A percentile compares a stretch with the other conserved stretches of the same genome.
Conservation (phyloP, 352 stramenopile species). For the Globisporangium nunn region DNA sequence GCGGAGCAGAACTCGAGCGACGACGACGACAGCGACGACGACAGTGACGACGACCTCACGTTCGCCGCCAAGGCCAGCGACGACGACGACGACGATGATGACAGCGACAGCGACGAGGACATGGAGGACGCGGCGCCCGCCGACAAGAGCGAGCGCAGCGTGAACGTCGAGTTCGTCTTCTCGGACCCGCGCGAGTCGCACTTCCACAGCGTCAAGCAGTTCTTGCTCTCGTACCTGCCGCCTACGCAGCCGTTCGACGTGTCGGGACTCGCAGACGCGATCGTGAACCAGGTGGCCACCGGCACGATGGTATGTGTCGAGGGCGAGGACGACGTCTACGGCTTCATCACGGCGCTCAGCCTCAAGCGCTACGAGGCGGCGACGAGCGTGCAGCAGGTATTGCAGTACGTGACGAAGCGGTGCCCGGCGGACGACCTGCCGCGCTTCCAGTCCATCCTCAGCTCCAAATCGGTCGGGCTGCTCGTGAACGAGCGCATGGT, state of each 20-base stretch:
- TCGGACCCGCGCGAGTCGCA: constrained; percentile 70
- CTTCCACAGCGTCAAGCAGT: constrained; percentile 87
- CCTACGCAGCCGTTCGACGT: constrained; percentile 74
- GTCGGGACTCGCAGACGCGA: constrained; percentile 66
- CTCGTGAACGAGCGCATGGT: constrained; percentile 83
- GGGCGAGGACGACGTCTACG: constrained; percentile 75
- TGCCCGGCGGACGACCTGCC: constrained; percentile 38
- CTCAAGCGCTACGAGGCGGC: constrained; percentile 43
- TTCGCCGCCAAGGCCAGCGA: constrained; percentile 32
- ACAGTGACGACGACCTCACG: constrained; percentile 57
- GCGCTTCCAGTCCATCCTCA: constrained; percentile 58
- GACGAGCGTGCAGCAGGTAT: constrained; percentile 61
- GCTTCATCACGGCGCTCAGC: constrained; percentile 80
- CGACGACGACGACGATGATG: constrained; percentile 34
- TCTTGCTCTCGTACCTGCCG: constrained; percentile 64
- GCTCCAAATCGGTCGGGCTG: constrained; percentile 49
- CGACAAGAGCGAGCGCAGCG: constrained; percentile 19
- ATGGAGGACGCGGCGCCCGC: constrained; percentile 24
- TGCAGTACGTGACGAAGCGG: constrained; percentile 75
- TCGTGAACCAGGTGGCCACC: constrained; percentile 63
- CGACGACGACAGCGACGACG: constrained; percentile 30
- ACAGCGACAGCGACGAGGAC: constrained; percentile 49
- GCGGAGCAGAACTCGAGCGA: constrained; percentile 40
- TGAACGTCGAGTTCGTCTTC: constrained; percentile 83
- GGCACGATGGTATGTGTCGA: constrained; percentile 82